Evolutionary conservation across 495 filamentous ascomycete species (phyloP).

Genomic region (Baudoinia panamericana): DNA sequence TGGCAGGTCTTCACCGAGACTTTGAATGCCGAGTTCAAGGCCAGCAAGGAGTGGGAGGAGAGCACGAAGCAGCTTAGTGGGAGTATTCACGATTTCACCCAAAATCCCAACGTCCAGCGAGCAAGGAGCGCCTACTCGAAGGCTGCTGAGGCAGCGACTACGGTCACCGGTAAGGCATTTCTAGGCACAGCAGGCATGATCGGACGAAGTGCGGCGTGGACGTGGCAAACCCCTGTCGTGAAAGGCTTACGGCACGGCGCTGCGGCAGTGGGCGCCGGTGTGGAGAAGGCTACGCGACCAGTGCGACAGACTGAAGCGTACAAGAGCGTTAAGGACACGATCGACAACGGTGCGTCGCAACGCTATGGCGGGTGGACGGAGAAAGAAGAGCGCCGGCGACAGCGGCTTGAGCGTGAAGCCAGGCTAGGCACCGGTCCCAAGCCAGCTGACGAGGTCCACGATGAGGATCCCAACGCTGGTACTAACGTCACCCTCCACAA

Average conservation of each 20-base stretch:
- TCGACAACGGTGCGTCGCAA: conserved; percentile 93
- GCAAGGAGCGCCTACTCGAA: conserved; percentile 75
- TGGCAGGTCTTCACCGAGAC: conserved; percentile 98
- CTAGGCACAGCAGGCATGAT: conserved; percentile 76
- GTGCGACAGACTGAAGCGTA: conserved; percentile 88
- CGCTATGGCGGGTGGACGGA: conserved; percentile 93
- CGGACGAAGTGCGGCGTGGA: conserved; percentile 84
- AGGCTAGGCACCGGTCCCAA: conserved; percentile 41
- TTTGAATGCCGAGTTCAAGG: conserved; percentile 80
- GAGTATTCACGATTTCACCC: conserved; percentile 78
- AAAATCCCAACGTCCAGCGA: conserved; percentile 79
- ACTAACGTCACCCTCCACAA: conserved; percentile 93
- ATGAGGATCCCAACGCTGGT: conserved; percentile 80
- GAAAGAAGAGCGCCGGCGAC: conserved; percentile 76
- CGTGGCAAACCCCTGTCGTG: conserved; percentile 88
- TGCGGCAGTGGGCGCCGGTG: conserved; percentile 63
- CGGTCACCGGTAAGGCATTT: conserved; percentile 60
- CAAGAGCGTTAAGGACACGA: conserved; percentile 84
- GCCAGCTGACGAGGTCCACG: conserved; percentile 43
- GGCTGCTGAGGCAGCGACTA: conserved; percentile 61
- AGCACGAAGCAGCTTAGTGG: conserved; percentile 87
- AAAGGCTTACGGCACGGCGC: conserved; percentile 85
- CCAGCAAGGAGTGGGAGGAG: conserved; percentile 98
- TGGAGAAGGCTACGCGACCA: conserved; percentile 88
- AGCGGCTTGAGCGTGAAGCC: conserved; percentile 59